A percentile compares a stretch with the other conserved stretches of the same genome.
phyloP scores from a whole-genome alignment of 352 stramenopile species.

The Elongisporangium undulatum region DNA sequence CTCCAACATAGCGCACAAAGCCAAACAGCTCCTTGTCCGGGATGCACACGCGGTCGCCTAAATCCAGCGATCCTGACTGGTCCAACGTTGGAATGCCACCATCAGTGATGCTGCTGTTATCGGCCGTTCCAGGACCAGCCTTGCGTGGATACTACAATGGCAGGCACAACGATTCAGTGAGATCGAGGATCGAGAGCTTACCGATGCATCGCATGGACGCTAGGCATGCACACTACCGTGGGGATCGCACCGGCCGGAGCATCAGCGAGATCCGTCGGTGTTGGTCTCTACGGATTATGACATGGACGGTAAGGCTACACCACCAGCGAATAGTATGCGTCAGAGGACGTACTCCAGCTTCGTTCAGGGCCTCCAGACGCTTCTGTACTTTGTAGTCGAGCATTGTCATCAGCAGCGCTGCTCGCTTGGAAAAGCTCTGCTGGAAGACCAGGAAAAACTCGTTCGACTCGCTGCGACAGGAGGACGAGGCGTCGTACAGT shows the following conservation, averaged over 20 bases:
- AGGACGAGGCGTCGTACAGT: constrained; percentile 76
- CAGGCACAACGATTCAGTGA: neutral
- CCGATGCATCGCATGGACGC: neutral
- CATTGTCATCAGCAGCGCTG: constrained; percentile 50
- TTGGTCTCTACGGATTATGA: neutral
- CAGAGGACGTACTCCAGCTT: neutral
- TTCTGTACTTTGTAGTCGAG: constrained; percentile 85
- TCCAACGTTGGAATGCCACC: neutral
- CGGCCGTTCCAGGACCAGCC: neutral
- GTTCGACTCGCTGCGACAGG: constrained; percentile 59
- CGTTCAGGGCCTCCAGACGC: constrained; percentile 62
- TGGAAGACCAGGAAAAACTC: constrained; percentile 72
- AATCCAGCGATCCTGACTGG: constrained; percentile 17
- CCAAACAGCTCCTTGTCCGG: constrained; percentile 82
- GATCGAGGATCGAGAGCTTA: neutral
- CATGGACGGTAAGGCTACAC: no score
- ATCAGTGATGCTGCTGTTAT: neutral
- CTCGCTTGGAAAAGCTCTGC: constrained; percentile 74
- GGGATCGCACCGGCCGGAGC: neutral
- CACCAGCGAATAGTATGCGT: no score
- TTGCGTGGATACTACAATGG: neutral
- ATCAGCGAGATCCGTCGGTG: neutral
- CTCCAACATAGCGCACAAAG: constrained; percentile 70
- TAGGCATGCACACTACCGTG: neutral
- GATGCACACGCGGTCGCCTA: constrained; percentile 80